Evolutionary conservation across 2,329 filamentous ascomycete genomes (phyloP).

Genomic region (Nakataea oryzae): DNA sequence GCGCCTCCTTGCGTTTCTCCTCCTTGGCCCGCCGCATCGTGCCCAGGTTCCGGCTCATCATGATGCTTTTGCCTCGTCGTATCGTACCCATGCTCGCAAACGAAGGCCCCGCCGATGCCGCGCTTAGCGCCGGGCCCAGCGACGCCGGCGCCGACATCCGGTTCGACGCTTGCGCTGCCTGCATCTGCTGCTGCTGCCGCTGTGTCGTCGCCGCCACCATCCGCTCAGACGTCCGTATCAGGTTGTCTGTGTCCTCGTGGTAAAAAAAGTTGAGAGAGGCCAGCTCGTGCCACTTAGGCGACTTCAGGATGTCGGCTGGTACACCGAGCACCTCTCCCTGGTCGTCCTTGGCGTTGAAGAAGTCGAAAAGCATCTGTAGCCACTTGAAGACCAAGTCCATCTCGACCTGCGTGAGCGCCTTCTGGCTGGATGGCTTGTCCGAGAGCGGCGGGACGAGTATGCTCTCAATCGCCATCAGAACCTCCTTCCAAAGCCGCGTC

Average conservation of each 20-base stretch:
- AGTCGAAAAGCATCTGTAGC: conserved; percentile 81
- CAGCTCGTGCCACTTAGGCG: conserved; percentile 95
- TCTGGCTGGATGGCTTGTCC: conserved; percentile 84
- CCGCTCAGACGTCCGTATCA: conserved; percentile 89
- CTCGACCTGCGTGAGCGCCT: conserved; percentile 74
- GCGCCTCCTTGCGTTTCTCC: conserved; percentile 88
- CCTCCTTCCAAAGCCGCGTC: conserved; percentile 97
- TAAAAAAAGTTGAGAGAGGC: conserved; percentile 98
- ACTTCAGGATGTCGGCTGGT: conserved; percentile 83
- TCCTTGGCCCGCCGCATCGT: conserved; percentile 96
- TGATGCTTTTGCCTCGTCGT: conserved; percentile 65
- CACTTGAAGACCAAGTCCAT: conserved; percentile 92
- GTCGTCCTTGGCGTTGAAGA: conserved; percentile 91
- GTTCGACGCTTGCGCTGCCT: conserved; percentile 37
- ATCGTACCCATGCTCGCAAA: conserved; percentile 62
- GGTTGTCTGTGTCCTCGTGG: conserved; percentile 80
- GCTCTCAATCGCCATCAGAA: conserved; percentile 80
- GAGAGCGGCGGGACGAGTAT: conserved; percentile 88
- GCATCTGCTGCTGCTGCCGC: conserved; percentile 59
- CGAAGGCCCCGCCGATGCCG: conserved; percentile 33
- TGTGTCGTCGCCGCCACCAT: conserved; percentile 85
- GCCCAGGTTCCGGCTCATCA: conserved; percentile 87
- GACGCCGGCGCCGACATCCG: conserved; percentile 58
- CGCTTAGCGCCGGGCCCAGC: conserved; percentile 38
- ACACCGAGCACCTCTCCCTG: conserved; percentile 76